phyloP scores from a whole-genome alignment of 768 basidiomycete genomes.

The Lyophyllum atratum region DNA sequence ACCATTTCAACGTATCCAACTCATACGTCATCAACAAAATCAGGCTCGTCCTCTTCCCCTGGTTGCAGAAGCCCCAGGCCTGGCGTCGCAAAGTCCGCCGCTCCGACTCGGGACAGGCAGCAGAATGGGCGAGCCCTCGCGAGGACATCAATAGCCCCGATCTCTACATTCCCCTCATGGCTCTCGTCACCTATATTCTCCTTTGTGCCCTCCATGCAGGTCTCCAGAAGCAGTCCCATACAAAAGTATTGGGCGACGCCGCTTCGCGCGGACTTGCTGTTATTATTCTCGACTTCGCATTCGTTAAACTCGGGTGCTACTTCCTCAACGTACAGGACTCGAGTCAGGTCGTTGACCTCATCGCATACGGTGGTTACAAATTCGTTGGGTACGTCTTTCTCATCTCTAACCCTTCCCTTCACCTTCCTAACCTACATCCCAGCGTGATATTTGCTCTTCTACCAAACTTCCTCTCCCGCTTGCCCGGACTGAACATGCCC shows the following conservation, averaged over 20 bases:
- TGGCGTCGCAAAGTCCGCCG: conserved; percentile 56
- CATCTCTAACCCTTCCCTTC: background rate
- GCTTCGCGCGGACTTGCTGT: conserved; percentile 85
- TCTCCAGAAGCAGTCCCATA: conserved; percentile 80
- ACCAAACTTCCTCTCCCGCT: conserved; percentile 63
- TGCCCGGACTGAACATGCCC: conserved; percentile 62
- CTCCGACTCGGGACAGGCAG: conserved; percentile 60
- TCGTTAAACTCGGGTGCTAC: conserved; percentile 92
- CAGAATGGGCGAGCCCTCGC: conserved; percentile 83
- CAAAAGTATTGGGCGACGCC: conserved; percentile 84
- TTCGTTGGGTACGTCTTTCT: conserved; percentile 81
- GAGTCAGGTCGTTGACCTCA: conserved; percentile 73
- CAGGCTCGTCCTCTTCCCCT: conserved; percentile 88
- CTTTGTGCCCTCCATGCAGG: conserved; percentile 86
- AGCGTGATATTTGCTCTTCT: conserved; percentile 87
- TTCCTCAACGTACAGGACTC: conserved; percentile 82
- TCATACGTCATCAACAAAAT: conserved; percentile 93
- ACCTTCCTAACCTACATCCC: background rate
- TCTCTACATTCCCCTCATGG: conserved; percentile 98
- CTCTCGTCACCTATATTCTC: conserved; percentile 93
- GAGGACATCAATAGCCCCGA: conserved; percentile 97
- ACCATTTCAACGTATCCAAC: conserved; percentile 88
- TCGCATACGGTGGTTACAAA: conserved; percentile 96
- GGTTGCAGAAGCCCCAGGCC: conserved; percentile 89
- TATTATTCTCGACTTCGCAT: conserved; percentile 83